Percentiles rank a stretch among this genome's conserved stretches.
phyloP scores from a whole-genome alignment of 345 rosid genomes.

The Eucalyptus dawsonii region DNA sequence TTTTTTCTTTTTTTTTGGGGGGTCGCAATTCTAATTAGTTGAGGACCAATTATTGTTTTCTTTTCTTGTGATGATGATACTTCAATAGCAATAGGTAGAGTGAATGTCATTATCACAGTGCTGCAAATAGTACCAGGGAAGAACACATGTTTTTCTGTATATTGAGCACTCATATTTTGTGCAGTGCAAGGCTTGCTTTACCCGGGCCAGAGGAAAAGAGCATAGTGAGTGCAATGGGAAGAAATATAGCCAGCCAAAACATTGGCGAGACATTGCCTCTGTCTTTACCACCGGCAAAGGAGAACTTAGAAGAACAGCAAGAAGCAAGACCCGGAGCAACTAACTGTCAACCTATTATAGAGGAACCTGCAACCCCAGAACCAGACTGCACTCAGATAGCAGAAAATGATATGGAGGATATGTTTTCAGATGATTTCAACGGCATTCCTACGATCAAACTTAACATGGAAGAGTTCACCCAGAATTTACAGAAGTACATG shows the following conservation, averaged over 20 bases:
- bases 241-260: constrained; percentile 8
- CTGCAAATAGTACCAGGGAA: background rate
- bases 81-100: background rate
- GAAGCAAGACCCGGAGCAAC: constrained; percentile 7
- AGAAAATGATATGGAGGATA: constrained; percentile 63
- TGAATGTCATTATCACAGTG: background rate
- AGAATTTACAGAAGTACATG: constrained; percentile 53
- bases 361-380: constrained; percentile 86
- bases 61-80: background rate
- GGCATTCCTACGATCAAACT: constrained; percentile 78
- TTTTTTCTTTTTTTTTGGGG: background rate
- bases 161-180: background rate
- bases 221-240: background rate
- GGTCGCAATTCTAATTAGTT: background rate
- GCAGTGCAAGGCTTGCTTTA: constrained; percentile 84
- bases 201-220: constrained; percentile 61
- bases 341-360: constrained; percentile 64
- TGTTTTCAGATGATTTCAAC: constrained; percentile 47
- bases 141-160: background rate
- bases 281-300: constrained; percentile 29
- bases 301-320: constrained; percentile 11
- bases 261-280: constrained; percentile 16
- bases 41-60: background rate
- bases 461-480: constrained; percentile 51
- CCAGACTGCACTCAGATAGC: constrained; percentile 24